A percentile compares a stretch with the other conserved stretches of the same genome.
Evolutionary conservation across 306 rosid genomes (phyloP).

Genomic region (Cicer arietinum): DNA sequence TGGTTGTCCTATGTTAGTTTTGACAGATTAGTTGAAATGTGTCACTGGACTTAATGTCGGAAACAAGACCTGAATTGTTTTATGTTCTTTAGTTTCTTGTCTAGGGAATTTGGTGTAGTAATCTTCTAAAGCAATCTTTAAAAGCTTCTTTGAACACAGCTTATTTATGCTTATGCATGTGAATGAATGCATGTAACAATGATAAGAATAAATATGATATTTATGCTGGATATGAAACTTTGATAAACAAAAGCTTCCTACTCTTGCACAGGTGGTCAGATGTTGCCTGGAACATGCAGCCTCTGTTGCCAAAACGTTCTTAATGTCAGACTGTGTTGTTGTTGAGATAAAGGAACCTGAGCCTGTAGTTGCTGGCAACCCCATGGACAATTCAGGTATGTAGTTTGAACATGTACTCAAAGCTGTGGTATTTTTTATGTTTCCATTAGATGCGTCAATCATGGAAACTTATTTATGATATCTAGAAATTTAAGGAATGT

Average conservation of each 20-base stretch:
- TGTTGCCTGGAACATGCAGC: constrained; percentile 99
- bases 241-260: constrained; percentile 5
- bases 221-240: constrained; percentile 11
- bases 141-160: neutral
- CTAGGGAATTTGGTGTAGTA: neutral
- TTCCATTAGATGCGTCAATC: neutral
- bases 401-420: constrained; percentile 7
- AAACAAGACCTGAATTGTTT: neutral
- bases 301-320: constrained; percentile 95
- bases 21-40: neutral
- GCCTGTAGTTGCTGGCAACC: constrained; percentile 70
- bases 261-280: constrained; percentile 75
- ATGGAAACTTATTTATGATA: neutral
- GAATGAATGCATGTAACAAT: neutral
- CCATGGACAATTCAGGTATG: constrained; percentile 95
- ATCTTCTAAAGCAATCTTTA: neutral
- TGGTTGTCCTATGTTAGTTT: neutral
- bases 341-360: constrained; percentile 99
- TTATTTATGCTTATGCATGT: neutral
- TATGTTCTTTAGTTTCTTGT: neutral
- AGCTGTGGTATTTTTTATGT: neutral
- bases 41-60: neutral
- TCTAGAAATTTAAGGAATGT: neutral
- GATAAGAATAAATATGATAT: neutral
- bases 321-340: constrained; percentile 98